Base-by-base conservation (phyloP, 345 rosid species). In the Turnera subulata region DNA sequence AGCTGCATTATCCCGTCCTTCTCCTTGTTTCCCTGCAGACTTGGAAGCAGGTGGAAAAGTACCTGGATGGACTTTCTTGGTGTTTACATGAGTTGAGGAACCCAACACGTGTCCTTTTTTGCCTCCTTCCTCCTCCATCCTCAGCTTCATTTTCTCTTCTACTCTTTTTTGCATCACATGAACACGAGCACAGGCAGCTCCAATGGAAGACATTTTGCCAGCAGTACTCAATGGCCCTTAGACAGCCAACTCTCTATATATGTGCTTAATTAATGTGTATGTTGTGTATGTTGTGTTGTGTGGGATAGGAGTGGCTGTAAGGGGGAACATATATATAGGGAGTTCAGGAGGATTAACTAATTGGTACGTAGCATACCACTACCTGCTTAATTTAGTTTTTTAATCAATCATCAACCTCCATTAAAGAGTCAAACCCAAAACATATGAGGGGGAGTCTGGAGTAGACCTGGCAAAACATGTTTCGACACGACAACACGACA, bases 161-260 rank as follows among this genome's bases (percentile, higher is more conserved):
- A 40, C 65, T 1, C 42, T 46, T 33, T 65, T 71, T 15, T 38
- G 52, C 67, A 54, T 55, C 44, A 56, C 46, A 40, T 59, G 51
- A 1, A 65, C 51, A 15, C 15, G n/a, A 23, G 75, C 71, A 55
- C 35, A 47, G 19, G 63, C 25, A 6, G 59, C 59, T 49, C 67
- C 75, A 43, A 71, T 43, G 22, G 70, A 65, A n/a, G 60, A 48
- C 74, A 70, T 70, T 12, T 2, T 14, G 15, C n/a, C n/a, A n/a
- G n/a, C 35, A 29, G 35, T 3, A 8, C 35, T 29, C 35, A 29
- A 29, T 3, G 35, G n/a, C n/a, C n/a, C n/a, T n/a, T n/a, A n/a
- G n/a, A n/a, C n/a, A n/a, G n/a, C n/a, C n/a, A n/a, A n/a, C n/a
- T n/a, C n/a, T n/a, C n/a, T n/a, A n/a, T n/a, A n/a, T n/a, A n/a